Conservation (phyloP, 305 asterid species). For the Petunia hybrid region DNA sequence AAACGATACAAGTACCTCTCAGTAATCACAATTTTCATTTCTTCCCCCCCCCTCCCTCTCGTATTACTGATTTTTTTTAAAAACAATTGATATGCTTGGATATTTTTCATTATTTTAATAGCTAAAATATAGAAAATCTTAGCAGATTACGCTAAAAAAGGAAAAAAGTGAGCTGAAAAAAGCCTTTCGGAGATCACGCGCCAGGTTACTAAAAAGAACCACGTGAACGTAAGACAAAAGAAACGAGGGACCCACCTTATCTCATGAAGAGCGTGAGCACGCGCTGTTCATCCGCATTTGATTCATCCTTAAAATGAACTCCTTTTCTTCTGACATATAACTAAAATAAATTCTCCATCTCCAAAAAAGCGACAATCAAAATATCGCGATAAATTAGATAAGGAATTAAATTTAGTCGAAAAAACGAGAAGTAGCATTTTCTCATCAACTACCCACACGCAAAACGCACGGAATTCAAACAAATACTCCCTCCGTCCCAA, state of each 20-base stretch:
- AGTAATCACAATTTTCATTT: too few species aligned
- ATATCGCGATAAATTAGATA: slow-evolving; percentile 16
- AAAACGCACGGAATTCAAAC: slow-evolving; percentile 10
- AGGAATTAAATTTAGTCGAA: slow-evolving; percentile 31
- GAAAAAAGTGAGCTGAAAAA: not conserved
- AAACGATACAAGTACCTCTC: too few species aligned
- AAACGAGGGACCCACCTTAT: slow-evolving; percentile 25
- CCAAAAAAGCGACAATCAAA: not conserved
- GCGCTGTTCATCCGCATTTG: not conserved
- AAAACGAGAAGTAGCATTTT: slow-evolving; percentile 9
- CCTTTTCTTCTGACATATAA: slow-evolving; percentile 21
- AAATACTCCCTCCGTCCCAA: too few species aligned
- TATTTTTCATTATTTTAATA: too few species aligned
- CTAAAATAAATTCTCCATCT: not conserved
- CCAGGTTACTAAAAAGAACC: not conserved
- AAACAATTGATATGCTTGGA: too few species aligned
- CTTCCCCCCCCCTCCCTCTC: too few species aligned
- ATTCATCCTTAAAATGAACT: not conserved
- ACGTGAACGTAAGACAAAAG: slow-evolving; percentile 25
- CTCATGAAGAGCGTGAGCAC: slow-evolving; percentile 24
- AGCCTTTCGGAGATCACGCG: not conserved
- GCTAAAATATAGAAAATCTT: too few species aligned
- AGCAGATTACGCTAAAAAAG: not conserved
- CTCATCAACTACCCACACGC: slow-evolving; percentile 30
- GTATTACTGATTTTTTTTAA: too few species aligned